Conservation (phyloP, 2,329 filamentous ascomycete species). For the Alternaria sp. region DNA sequence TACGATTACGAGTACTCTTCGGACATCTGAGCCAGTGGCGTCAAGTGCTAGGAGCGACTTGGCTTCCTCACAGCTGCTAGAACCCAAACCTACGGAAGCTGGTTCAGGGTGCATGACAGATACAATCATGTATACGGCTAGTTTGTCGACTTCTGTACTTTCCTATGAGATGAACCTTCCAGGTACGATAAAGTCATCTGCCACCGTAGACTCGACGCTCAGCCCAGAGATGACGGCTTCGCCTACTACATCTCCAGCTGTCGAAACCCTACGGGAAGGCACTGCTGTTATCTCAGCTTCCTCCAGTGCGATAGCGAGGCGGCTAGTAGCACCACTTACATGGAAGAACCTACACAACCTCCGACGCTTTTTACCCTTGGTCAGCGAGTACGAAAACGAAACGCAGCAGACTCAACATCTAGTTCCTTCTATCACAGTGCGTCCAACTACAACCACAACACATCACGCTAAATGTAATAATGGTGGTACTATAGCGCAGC, state of each 20-base stretch:
- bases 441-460: neutral
- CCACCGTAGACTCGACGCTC: neutral
- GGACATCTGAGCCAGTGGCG: neutral
- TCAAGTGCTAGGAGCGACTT: neutral
- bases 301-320: neutral
- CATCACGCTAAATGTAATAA: fast-evolving
- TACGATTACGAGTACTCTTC: neutral
- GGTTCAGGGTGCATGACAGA: neutral
- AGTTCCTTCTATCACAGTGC: neutral
- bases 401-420: neutral
- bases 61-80: neutral
- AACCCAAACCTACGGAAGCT: neutral
- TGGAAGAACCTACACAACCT: neutral
- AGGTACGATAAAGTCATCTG: neutral
- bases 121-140: neutral
- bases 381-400: neutral
- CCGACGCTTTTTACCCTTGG: neutral
- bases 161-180: neutral
- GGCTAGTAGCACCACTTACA: neutral
- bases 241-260: neutral
- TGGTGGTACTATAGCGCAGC: neutral
- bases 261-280: neutral
- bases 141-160: neutral
- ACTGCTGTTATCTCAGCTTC: neutral
- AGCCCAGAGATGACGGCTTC: neutral